Evolutionary conservation across 108 stramenopile species (phyloP), one percentile per base, ranked within the genome.

Genomic region (Cyclotella cryptica): DNA sequence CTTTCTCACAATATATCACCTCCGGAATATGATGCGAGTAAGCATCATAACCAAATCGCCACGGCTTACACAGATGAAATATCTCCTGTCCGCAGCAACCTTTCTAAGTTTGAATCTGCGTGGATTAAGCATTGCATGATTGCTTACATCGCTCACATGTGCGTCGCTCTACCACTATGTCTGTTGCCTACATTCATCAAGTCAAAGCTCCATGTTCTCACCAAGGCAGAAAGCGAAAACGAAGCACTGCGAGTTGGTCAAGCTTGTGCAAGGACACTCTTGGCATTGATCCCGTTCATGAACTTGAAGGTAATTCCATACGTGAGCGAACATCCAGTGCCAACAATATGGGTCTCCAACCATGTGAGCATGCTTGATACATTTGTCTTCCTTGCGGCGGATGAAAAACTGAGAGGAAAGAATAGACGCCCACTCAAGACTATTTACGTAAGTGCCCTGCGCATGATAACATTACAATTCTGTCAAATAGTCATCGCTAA

Each of bases 331-430:
- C 39, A 35, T 18, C 86, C 87, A 26, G 71, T 79, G 60, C 89
- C 91, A 53, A 77, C 84, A 12, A 82, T 94, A 29, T 94, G 91
- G 91, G 93, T 92, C 9, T 89, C 87, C 63, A 94, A 94, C 62
- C 93, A 94, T 69, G 79, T 79, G 12, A 80, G 80, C 58, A 80
- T 88, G 72, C 78, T 94, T 58, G 93, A 94, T 86, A 79, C 92
- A 43, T 93, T 93, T 69, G 66, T 95, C 24, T 69, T 95, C 18
- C 68, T 95, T 28, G 92, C 92, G 0, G 46, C 77, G 14, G 89
- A 92, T 75, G 61, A 79, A 55, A 53, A 81, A 53, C 53, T 95
- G 42, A 71, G 92, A 41, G 93, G 93, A 40, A 71, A 77, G 52
- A 76, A 85, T 45, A 79, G 84, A 71, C 86, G 94, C 42, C 94